Evolutionary conservation across 768 basidiomycete genomes (phyloP).

Genomic region (Hygrocybe coccinea): DNA sequence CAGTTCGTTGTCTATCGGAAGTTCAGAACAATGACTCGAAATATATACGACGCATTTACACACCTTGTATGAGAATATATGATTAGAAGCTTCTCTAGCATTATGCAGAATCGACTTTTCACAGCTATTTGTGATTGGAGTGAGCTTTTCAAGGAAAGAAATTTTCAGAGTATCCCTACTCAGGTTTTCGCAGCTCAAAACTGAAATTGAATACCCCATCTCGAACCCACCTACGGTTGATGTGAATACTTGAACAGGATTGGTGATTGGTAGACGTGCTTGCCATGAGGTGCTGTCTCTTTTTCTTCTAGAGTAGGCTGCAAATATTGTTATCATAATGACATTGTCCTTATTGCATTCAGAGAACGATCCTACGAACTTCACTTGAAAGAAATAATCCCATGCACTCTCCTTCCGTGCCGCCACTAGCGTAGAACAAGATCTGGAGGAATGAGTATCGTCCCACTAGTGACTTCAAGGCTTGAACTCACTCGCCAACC

Average conservation of each 20-base stretch:
- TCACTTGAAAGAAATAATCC: slow-evolving; percentile 81
- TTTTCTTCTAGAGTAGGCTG: slow-evolving; percentile 78
- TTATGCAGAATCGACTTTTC: slow-evolving; percentile 51
- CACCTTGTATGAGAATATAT: slow-evolving; percentile 69
- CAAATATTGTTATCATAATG: background rate
- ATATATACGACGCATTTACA: background rate
- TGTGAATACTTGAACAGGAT: background rate
- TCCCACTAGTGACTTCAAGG: background rate
- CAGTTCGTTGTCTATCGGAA: slow-evolving; percentile 67
- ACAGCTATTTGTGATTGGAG: slow-evolving; percentile 21
- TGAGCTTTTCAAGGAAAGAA: background rate
- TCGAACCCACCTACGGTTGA: slow-evolving; percentile 61
- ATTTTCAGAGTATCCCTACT: slow-evolving; percentile 19
- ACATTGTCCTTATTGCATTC: background rate
- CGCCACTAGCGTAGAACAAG: slow-evolving; percentile 80
- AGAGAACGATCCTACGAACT: slow-evolving; percentile 38
- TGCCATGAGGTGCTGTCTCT: slow-evolving; percentile 58
- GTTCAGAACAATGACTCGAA: background rate
- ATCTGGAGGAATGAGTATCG: slow-evolving; percentile 42
- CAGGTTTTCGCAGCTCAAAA: slow-evolving; percentile 69
- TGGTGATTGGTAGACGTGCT: slow-evolving; percentile 33
- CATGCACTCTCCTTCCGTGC: slow-evolving; percentile 50
- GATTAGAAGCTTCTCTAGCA: slow-evolving; percentile 75
- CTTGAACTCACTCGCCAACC: slow-evolving; percentile 63
- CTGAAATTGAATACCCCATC: slow-evolving; percentile 83